Conservation (phyloP, 129 eudicot species). For the Solidago caesia region DNA sequence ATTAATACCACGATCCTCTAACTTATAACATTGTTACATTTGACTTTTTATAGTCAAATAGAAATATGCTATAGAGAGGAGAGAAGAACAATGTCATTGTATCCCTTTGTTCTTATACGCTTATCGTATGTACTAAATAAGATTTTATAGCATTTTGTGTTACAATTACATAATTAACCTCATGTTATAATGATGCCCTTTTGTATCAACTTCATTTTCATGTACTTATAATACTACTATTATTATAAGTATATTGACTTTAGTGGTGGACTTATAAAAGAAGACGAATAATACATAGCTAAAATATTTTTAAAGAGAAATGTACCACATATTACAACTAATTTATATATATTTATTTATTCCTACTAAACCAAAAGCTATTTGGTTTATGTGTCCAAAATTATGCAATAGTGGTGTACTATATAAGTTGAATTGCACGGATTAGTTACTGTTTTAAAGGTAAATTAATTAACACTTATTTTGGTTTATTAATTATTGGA, state of each 20-base stretch:
- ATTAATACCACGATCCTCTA: not conserved
- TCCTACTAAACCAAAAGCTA: too few relatives aligned
- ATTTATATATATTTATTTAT: too few relatives aligned
- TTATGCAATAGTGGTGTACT: too few relatives aligned
- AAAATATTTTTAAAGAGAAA: too few relatives aligned
- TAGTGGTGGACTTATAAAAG: slow-evolving; percentile 16
- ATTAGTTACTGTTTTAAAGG: not conserved
- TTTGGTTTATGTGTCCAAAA: too few relatives aligned
- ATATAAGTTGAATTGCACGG: not conserved
- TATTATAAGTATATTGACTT: slow-evolving; percentile 8
- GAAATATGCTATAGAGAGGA: slow-evolving; percentile 24
- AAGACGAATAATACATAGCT: not conserved
- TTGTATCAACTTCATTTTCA: slow-evolving; percentile 21
- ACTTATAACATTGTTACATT: not conserved
- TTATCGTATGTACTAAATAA: slow-evolving; percentile 5
- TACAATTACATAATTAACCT: not conserved
- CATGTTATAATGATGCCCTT: not conserved
- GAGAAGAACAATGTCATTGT: slow-evolving; percentile 39
- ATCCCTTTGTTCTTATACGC: slow-evolving; percentile 23
- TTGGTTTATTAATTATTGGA: not conserved
- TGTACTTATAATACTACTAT: not conserved
- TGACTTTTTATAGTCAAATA: slow-evolving; percentile 19
- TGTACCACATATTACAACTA: not conserved
- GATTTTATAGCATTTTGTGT: not conserved
- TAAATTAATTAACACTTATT: not conserved